These are phyloP conservation scores for Corchorus capsularis DNA, from an alignment of 345 rosid genomes.

Conservation along the genomic window DNA sequence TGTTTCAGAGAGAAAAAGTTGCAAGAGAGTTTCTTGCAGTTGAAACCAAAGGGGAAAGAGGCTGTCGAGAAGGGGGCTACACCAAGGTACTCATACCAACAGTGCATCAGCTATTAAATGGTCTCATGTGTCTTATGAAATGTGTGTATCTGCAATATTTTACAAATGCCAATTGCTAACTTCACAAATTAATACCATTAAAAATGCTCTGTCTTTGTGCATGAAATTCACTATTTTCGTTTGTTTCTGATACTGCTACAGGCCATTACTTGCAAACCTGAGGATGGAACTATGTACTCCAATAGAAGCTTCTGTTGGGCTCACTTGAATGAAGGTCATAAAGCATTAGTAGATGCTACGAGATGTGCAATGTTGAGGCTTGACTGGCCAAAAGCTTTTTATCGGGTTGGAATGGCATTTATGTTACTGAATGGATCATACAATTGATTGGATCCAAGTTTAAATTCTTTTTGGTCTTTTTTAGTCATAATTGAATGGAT, in stretches of 20 bases:
- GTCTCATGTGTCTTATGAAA: not conserved
- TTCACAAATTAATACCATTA: not conserved
- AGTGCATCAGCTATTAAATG: slow-evolving; percentile 5
- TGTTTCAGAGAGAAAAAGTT: slow-evolving; percentile 9
- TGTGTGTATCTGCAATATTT: not conserved
- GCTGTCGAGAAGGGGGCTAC: slow-evolving; percentile 5
- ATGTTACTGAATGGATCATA: slow-evolving; percentile 5
- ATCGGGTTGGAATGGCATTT: slow-evolving; percentile 25
- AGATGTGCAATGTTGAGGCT: slow-evolving; percentile 3
- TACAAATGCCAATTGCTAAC: not conserved
- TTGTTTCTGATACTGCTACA: not conserved
- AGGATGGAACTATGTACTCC: slow-evolving; percentile 16
- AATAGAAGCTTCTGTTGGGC: slow-evolving; percentile 27
- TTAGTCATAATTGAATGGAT: no score
- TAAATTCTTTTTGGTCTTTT: no score
- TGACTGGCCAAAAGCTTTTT: slow-evolving; percentile 22
- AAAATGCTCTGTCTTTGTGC: no score
- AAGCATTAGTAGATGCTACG: slow-evolving; percentile 18
- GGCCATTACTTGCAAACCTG: not conserved
- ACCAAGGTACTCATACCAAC: not conserved
- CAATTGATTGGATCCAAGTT: no score
- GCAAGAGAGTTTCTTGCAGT: not conserved
- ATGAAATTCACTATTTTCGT: not conserved
- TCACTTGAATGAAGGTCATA: slow-evolving; percentile 8
- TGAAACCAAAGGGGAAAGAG: not conserved